Evolutionary conservation across 164 flowering plant species (phyloP).

Genomic region (Vitis amurensis): DNA sequence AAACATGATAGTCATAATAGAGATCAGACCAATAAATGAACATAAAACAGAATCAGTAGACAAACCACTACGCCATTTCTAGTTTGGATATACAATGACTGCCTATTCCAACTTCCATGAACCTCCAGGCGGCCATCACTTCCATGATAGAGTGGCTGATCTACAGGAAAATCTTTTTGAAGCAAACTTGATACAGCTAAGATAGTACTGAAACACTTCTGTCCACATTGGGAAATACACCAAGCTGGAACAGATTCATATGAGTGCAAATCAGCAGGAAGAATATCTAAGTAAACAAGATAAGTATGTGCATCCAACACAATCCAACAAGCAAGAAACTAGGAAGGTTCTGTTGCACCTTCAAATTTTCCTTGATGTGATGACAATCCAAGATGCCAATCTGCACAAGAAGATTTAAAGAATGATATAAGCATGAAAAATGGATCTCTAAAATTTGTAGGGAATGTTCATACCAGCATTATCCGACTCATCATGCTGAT

Average conservation of each 20-base stretch:
- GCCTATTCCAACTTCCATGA: conserved; percentile 44
- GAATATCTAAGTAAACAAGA: conserved; percentile 48
- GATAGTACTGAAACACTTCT: conserved; percentile 46
- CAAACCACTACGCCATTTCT: conserved; percentile 60
- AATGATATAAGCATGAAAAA: neutral
- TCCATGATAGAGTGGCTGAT: conserved; percentile 38
- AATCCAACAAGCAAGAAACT: conserved; percentile 7
- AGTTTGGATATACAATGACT: conserved; percentile 45
- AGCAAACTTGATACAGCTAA: conserved; percentile 45
- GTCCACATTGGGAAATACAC: conserved; percentile 41
- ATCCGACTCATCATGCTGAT: conserved; percentile 24
- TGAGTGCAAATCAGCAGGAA: conserved; percentile 40
- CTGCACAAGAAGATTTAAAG: conserved; percentile 32
- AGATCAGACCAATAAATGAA: neutral
- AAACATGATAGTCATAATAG: neutral
- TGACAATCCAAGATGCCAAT: conserved; percentile 23
- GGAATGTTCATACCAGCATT: conserved; percentile 37
- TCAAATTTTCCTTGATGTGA: conserved; percentile 11
- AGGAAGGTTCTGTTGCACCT: conserved; percentile 16
- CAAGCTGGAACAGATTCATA: conserved; percentile 37
- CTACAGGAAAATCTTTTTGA: conserved; percentile 34
- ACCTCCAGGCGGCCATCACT: conserved; percentile 46
- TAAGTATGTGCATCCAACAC: conserved; percentile 47
- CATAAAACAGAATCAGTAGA: conserved; percentile 9
- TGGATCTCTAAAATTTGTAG: neutral